Conservation (phyloP, 495 filamentous ascomycete species). For the Penicillium longicatenatum region DNA sequence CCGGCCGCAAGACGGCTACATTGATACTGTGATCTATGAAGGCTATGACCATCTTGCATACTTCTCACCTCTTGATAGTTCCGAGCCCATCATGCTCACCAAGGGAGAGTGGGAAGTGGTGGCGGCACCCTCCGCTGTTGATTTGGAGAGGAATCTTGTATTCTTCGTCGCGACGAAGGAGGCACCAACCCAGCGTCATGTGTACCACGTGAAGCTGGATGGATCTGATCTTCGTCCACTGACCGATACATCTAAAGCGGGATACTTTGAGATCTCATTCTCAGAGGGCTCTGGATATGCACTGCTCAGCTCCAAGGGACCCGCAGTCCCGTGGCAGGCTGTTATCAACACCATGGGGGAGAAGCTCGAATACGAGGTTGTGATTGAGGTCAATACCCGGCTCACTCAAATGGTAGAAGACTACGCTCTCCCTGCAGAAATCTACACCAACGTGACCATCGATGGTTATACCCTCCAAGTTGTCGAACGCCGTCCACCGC, state of each 20-base stretch:
- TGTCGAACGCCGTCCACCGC: slow-evolving; percentile 84
- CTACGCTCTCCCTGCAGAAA: slow-evolving; percentile 80
- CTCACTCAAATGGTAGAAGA: slow-evolving; percentile 69
- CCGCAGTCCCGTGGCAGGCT: slow-evolving; percentile 88
- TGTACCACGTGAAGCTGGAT: slow-evolving; percentile 88
- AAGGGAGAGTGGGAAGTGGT: slow-evolving; percentile 94
- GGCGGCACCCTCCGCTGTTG: slow-evolving; percentile 82
- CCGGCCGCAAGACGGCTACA: slow-evolving; percentile 81
- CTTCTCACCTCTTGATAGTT: slow-evolving; percentile 86
- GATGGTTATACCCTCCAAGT: slow-evolving; percentile 80
- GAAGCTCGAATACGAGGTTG: slow-evolving; percentile 57
- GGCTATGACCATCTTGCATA: slow-evolving; percentile 92
- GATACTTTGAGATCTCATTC: slow-evolving; percentile 86
- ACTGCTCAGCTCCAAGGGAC: slow-evolving; percentile 79
- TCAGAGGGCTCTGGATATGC: slow-evolving; percentile 80
- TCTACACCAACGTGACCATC: slow-evolving; percentile 82
- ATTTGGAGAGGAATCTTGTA: slow-evolving; percentile 78
- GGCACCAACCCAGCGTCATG: slow-evolving; percentile 82
- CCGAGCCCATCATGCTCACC: slow-evolving; percentile 80
- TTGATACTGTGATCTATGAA: slow-evolving; percentile 86
- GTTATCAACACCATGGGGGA: slow-evolving; percentile 81
- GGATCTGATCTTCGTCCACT: slow-evolving; percentile 67
- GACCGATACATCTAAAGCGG: slow-evolving; percentile 74
- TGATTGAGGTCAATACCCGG: slow-evolving; percentile 74
- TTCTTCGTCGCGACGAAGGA: slow-evolving; percentile 91